These are phyloP conservation scores for Cyberlindnera galapagoensis DNA, from an alignment of 805 yeast genomes.

Conservation along the genomic window DNA sequence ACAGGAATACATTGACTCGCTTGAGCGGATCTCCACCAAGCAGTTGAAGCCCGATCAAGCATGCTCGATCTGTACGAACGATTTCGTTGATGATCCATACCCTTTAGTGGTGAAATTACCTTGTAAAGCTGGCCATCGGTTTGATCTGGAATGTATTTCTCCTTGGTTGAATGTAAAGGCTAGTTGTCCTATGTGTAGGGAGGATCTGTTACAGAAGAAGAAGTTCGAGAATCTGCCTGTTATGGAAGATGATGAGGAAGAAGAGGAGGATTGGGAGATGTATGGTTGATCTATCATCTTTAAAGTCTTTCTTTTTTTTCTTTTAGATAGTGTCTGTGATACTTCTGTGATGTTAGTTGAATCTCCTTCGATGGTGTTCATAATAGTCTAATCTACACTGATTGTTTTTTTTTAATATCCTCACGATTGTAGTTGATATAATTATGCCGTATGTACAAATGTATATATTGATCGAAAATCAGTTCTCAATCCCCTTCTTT, in stretches of 20 bases:
- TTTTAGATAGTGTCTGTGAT: too few relatives aligned
- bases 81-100: conserved; percentile 62
- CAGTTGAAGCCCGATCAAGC: conserved; percentile 42
- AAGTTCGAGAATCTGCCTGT: conserved; percentile 22
- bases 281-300: conserved; percentile 49
- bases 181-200: conserved; percentile 85
- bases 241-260: conserved; percentile 45
- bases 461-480: too few relatives aligned
- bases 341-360: too few relatives aligned
- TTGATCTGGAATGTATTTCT: conserved; percentile 84
- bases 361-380: too few relatives aligned
- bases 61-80: conserved; percentile 82
- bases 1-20: conserved; percentile 63
- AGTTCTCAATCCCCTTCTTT: conserved; percentile 10
- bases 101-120: conserved; percentile 75
- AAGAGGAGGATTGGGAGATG: conserved; percentile 72
- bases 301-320: too few relatives aligned
- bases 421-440: background rate
- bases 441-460: background rate
- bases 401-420: too few relatives aligned
- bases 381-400: too few relatives aligned
- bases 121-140: conserved; percentile 59
- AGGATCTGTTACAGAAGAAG: conserved; percentile 52
- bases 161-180: conserved; percentile 77
- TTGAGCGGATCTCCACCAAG: conserved; percentile 60